phyloP scores from a whole-genome alignment of 1,284 basidiomycete species.

The Heterobasidion irregulare region DNA sequence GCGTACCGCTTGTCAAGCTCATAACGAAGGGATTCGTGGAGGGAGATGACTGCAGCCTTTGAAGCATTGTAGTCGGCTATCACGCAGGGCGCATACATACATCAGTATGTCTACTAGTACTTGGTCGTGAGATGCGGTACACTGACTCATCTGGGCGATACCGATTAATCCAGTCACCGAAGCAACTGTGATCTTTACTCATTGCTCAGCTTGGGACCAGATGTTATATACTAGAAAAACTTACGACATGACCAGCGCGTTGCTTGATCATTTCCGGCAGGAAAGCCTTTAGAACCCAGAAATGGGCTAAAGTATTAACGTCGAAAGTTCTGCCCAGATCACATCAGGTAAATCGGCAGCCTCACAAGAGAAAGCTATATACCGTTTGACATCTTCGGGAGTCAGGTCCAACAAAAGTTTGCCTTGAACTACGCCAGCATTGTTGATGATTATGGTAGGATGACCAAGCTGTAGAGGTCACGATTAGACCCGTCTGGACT shows the following conservation, averaged over 20 bases:
- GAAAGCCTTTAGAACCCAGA: conserved; percentile 88
- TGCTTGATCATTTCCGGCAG: conserved; percentile 81
- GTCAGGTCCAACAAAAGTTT: conserved; percentile 77
- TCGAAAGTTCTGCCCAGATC: conserved; percentile 65
- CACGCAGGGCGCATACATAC: conserved; percentile 2
- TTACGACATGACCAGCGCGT: conserved; percentile 78
- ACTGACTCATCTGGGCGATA: conserved; percentile 74
- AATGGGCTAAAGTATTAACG: conserved; percentile 85
- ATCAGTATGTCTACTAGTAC: not conserved
- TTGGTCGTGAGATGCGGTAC: not conserved
- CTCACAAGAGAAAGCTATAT: conserved; percentile 19
- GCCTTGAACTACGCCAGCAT: conserved; percentile 92
- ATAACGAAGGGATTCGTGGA: conserved; percentile 76
- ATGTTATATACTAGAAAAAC: conserved; percentile 15
- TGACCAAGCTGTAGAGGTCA: conserved; percentile 57
- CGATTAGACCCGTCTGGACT: conserved; percentile 1
- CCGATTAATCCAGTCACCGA: conserved; percentile 76
- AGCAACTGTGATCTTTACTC: conserved; percentile 62
- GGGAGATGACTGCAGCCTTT: conserved; percentile 72
- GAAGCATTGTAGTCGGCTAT: conserved; percentile 84
- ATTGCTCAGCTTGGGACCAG: not conserved
- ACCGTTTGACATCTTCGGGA: conserved; percentile 77
- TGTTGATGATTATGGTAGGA: conserved; percentile 90
- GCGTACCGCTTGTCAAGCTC: conserved; percentile 70
- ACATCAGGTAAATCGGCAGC: conserved; percentile 2